Evolutionary conservation across 129 eudicot species (phyloP).

Genomic region (Centella asiatica): DNA sequence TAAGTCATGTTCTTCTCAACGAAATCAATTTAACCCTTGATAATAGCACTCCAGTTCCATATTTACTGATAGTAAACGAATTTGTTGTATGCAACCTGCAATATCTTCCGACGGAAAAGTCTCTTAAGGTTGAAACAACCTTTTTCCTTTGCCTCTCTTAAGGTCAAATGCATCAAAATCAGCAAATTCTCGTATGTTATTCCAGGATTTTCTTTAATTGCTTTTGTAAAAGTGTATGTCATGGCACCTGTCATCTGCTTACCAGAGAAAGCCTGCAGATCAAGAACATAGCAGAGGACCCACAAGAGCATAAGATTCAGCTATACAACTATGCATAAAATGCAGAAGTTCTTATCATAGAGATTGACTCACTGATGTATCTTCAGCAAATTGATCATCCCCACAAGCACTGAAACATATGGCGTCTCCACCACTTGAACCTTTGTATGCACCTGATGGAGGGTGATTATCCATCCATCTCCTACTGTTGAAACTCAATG

Average conservation of each 20-base stretch:
- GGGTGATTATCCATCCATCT: slow-evolving; percentile 49
- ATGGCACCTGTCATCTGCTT: slow-evolving; percentile 73
- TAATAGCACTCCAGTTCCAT: no score
- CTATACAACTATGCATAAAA: not conserved
- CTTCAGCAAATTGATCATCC: slow-evolving; percentile 68
- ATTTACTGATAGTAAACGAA: no score
- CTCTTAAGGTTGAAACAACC: slow-evolving; percentile 36
- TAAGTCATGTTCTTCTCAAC: not conserved
- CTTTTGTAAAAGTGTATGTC: slow-evolving; percentile 58
- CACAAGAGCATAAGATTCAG: not conserved
- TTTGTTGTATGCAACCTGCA: slow-evolving; percentile 33
- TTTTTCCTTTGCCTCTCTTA: slow-evolving; percentile 23
- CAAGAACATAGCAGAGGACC: not conserved
- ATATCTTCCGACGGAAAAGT: slow-evolving; percentile 46
- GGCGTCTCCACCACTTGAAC: slow-evolving; percentile 64
- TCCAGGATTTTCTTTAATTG: slow-evolving; percentile 28
- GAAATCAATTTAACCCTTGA: not conserved
- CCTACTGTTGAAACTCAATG: slow-evolving; percentile 27
- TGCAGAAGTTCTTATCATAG: not conserved
- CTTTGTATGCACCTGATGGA: slow-evolving; percentile 58
- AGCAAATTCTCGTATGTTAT: slow-evolving; percentile 43
- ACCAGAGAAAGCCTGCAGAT: slow-evolving; percentile 58
- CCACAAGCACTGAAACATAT: slow-evolving; percentile 65
- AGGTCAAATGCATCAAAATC: slow-evolving; percentile 41
- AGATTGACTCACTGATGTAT: slow-evolving; percentile 50